Evolutionary conservation across 129 eudicot species (phyloP), one percentile per base, ranked within the genome.

Genomic region (Flaveria brownii): DNA sequence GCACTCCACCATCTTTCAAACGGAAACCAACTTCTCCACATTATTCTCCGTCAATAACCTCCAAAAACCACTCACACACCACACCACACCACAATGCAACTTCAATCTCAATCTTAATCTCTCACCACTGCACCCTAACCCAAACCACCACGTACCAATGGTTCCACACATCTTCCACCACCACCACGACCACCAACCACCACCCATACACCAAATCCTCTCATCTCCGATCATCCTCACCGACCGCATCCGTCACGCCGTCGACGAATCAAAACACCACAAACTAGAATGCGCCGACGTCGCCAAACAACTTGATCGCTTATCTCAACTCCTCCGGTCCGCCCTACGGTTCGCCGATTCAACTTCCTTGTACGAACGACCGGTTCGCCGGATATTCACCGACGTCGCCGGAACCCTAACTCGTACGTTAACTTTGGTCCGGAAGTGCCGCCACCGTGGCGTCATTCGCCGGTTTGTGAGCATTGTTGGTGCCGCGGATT

Each of bases 221-320:
- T 77, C 89, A 0, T 39, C 54, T n/a, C 93, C 91, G 18, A 81
- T 92, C 68, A 52, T 78, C 4, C 14, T 92, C 0, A 72, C 91
- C 49, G 97, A 85, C 22, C 83, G 85, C 18, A 68, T 92, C 56
- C 83, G 30, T 16, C 73, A 47, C 28, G 86, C 92, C 23, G 89
- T 75, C 46, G 42, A 56, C 30, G 91, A 82, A 2, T 78, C 91
- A 1, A 75, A 30, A 9, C 78, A 77, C 15, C 84, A 82, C 84
- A 85, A 82, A 45, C 78, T 71, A 71, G 91, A 92, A 56, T 92
- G 91, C 78, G 23, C 77, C 41, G 88, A 80, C 0, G 83, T 86
- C 16, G 81, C 46, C 0, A 84, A 82, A 42, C 88, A 51, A 2
- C 75, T 80, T 1, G 60, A 79, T 36, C 60, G 17, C 23, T 47